Evolutionary conservation across 371 early-diverging fungal species (phyloP).

Genomic region (Coemansia sp.): DNA sequence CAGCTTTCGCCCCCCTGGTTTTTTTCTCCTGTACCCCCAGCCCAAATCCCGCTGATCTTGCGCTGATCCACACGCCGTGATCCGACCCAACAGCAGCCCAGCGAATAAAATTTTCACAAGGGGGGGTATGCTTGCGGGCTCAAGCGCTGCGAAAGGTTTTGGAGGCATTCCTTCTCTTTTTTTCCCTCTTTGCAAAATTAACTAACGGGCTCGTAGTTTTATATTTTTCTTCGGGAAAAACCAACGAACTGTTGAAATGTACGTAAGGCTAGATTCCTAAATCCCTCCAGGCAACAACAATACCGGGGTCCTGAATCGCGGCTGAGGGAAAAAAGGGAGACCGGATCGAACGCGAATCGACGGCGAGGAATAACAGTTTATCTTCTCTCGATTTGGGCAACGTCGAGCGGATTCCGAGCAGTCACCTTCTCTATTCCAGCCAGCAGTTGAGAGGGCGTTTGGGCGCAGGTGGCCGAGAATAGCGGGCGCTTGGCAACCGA

Average conservation of each 20-base stretch:
- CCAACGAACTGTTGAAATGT: constrained; percentile 33
- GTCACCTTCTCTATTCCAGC: too few species aligned
- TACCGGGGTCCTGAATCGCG: neutral
- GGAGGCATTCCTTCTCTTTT: constrained; percentile 33
- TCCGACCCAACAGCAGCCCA: neutral
- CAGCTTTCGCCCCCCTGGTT: too few species aligned
- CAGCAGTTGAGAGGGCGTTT: too few species aligned
- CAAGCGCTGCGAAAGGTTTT: neutral
- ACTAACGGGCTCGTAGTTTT: constrained; percentile 36
- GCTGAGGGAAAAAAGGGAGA: neutral
- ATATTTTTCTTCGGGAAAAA: constrained; percentile 20
- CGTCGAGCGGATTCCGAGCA: neutral
- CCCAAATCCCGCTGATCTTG: too few species aligned
- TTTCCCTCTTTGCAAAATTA: constrained; percentile 27
- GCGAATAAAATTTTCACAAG: constrained; percentile 20
- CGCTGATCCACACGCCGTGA: neutral
- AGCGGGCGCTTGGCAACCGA: too few species aligned
- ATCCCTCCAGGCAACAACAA: neutral
- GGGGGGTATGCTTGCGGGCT: constrained; percentile 14
- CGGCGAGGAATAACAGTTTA: neutral
- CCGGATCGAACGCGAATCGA: neutral
- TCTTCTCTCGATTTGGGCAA: neutral
- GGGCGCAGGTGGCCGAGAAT: too few species aligned
- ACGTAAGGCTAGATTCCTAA: constrained; percentile 9
- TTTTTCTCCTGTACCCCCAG: too few species aligned